Percentiles rank a stretch among this genome's conserved stretches.
These are phyloP conservation scores for Lipomyces starkeyi DNA, from an alignment of 805 yeast species.

Conservation along the genomic window DNA sequence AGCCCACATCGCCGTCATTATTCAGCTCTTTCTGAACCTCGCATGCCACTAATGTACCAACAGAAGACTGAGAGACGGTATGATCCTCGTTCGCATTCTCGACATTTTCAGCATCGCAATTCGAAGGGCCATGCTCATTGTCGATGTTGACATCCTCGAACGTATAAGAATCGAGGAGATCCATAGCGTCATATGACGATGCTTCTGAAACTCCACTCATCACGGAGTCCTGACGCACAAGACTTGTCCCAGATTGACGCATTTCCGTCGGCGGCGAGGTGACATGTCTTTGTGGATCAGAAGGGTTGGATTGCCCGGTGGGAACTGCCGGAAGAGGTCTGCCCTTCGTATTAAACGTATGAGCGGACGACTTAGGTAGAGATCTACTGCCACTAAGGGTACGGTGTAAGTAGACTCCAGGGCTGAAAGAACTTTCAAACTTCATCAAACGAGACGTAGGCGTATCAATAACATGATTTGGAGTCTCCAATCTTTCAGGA, in stretches of 20 bases:
- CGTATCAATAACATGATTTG: background rate
- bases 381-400: constrained; percentile 26
- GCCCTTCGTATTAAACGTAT: constrained; percentile 7
- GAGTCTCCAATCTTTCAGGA: background rate
- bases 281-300: background rate
- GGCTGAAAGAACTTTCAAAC: constrained; percentile 18
- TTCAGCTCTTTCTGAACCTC: background rate
- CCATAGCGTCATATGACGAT: constrained; percentile 24
- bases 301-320: background rate
- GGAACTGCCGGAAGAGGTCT: constrained; percentile 33
- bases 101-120: background rate
- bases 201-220: background rate
- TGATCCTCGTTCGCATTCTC: background rate
- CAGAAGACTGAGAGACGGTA: background rate
- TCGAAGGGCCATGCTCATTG: background rate
- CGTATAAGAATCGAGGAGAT: constrained; percentile 17
- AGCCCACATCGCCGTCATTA: background rate
- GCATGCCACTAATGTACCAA: background rate
- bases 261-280: background rate
- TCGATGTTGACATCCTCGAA: constrained; percentile 11
- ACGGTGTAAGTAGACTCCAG: constrained; percentile 15
- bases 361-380: constrained; percentile 14
- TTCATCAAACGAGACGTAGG: constrained; percentile 19
- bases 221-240: background rate
- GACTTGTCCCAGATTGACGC: background rate